Conservation (phyloP, 1,284 basidiomycete genomes). For the Kwoniella shivajii region DNA sequence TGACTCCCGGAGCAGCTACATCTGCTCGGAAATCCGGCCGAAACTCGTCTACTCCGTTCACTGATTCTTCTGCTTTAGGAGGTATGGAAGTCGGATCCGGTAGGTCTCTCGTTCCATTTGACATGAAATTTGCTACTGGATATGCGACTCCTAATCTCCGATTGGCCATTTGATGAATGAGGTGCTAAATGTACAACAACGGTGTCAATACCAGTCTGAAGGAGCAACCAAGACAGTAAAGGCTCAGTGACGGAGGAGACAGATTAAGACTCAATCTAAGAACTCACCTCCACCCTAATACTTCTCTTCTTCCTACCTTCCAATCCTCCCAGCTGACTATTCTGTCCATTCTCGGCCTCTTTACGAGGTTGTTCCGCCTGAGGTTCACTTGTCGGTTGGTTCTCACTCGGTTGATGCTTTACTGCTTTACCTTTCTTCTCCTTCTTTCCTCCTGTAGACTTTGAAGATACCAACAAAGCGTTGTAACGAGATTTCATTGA, state of each 20-base stretch:
- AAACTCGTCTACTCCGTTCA: constrained; percentile 43
- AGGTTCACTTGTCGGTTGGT: background rate
- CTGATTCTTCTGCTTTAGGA: constrained; percentile 29
- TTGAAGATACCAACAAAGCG: constrained; percentile 21
- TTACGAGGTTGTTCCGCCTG: background rate
- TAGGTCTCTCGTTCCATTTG: constrained; percentile 36
- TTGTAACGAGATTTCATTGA: constrained; percentile 43
- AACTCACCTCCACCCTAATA: constrained; percentile 49
- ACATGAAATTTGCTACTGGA: constrained; percentile 37
- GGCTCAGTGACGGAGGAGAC: background rate
- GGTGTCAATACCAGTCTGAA: background rate
- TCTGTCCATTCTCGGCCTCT: background rate
- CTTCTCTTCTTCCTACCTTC: constrained; percentile 39
- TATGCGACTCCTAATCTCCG: constrained; percentile 50
- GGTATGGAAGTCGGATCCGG: constrained; percentile 35
- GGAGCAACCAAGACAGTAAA: background rate
- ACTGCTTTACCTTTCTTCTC: background rate
- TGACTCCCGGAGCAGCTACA: constrained; percentile 24
- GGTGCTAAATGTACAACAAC: constrained; percentile 30
- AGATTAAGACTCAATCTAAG: background rate
- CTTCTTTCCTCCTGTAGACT: background rate
- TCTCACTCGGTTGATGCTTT: background rate
- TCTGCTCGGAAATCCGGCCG: constrained; percentile 45
- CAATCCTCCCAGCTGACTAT: background rate
- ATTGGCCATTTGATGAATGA: constrained; percentile 52